These are phyloP conservation scores for Wickerhamomyces canadensis DNA, from an alignment of 805 yeast genomes.

Conservation along the genomic window DNA sequence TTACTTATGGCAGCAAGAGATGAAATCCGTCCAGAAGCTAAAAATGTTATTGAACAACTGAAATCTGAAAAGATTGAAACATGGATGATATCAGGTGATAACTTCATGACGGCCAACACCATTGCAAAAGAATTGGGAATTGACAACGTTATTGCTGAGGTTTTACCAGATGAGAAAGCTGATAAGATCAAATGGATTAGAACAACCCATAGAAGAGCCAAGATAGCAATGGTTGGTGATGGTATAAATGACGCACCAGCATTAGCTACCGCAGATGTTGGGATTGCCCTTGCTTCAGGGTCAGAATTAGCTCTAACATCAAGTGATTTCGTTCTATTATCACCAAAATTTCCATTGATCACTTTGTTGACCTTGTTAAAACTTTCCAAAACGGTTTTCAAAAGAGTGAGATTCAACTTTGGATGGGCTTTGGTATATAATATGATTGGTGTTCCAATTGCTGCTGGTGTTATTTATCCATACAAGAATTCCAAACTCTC, in stretches of 20 bases:
- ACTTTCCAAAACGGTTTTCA: slow-evolving; percentile 43
- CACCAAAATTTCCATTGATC: slow-evolving; percentile 43
- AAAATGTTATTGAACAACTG: slow-evolving; percentile 39
- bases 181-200: slow-evolving; percentile 52
- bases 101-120: slow-evolving; percentile 57
- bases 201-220: slow-evolving; percentile 27
- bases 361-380: slow-evolving; percentile 52
- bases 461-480: slow-evolving; percentile 64
- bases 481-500: slow-evolving; percentile 45
- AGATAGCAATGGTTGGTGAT: slow-evolving; percentile 73
- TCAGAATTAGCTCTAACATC: slow-evolving; percentile 72
- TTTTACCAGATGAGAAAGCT: slow-evolving; percentile 70
- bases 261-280: slow-evolving; percentile 67
- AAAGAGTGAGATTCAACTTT: slow-evolving; percentile 51
- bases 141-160: slow-evolving; percentile 58
- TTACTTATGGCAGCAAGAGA: slow-evolving; percentile 57
- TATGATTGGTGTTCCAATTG: slow-evolving; percentile 52
- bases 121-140: slow-evolving; percentile 63
- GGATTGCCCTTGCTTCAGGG: slow-evolving; percentile 71
- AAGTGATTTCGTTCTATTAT: slow-evolving; percentile 65
- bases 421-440: slow-evolving; percentile 57
- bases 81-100: slow-evolving; percentile 80
- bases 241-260: slow-evolving; percentile 86
- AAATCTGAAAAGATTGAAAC: slow-evolving; percentile 41
- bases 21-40: slow-evolving; percentile 52